phyloP scores from a whole-genome alignment of 2,329 filamentous ascomycete species.

The Pseudogymnoascus sp. region DNA sequence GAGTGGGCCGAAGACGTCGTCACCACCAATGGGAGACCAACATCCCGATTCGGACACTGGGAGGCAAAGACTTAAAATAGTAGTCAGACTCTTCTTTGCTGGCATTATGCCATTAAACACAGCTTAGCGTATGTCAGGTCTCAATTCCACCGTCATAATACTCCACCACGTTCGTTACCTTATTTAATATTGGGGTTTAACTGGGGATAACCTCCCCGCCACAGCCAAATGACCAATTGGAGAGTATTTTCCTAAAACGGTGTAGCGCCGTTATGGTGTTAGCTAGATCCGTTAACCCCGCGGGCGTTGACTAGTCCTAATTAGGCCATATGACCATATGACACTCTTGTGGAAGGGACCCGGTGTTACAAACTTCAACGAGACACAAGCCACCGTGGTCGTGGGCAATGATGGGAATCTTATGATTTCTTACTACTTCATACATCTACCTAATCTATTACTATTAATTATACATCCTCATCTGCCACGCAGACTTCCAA shows the following conservation, averaged over 20 bases:
- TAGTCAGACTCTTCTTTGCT: neutral
- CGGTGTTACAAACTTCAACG: neutral
- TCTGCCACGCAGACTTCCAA: neutral
- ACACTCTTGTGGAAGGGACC: neutral
- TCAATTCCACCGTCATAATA: neutral
- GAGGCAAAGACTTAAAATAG: neutral
- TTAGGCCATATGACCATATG: neutral
- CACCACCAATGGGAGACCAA: neutral
- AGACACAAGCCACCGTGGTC: neutral
- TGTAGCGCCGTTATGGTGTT: neutral
- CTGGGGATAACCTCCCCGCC: neutral
- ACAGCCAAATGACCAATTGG: neutral
- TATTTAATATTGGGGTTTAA: neutral
- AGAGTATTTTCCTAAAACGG: constrained; percentile 3
- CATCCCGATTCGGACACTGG: neutral
- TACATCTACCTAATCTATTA: neutral
- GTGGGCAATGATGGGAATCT: neutral
- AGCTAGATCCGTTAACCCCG: neutral
- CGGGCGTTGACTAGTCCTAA: neutral
- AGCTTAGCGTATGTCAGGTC: neutral
- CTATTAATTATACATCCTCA: neutral
- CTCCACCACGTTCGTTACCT: neutral
- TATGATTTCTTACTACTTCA: neutral
- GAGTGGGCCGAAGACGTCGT: neutral
- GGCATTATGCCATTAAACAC: neutral